Conservation (phyloP, 2,329 filamentous ascomycete species). For the Calonectria hawksworthii region DNA sequence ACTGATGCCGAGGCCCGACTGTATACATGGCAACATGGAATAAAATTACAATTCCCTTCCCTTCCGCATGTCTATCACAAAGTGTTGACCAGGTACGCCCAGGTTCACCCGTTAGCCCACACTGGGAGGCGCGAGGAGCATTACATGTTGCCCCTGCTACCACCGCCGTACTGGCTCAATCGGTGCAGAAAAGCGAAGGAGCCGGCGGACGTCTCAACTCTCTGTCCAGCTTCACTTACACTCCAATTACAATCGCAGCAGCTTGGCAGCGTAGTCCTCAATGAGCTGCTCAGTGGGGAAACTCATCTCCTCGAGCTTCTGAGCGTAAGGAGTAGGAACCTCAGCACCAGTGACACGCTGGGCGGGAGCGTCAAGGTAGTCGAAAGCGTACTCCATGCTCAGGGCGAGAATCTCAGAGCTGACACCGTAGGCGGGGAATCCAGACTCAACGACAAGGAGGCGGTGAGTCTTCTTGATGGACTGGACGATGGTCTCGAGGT, state of each 20-base stretch:
- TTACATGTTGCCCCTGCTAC: slow-evolving; percentile 31
- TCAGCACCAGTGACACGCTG: slow-evolving; percentile 96
- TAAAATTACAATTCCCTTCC: slow-evolving; percentile 59
- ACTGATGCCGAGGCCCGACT: slow-evolving; percentile 47
- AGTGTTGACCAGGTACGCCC: slow-evolving; percentile 44
- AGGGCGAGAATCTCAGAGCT: slow-evolving; percentile 93
- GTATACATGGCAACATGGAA: slow-evolving; percentile 55
- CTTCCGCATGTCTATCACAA: slow-evolving; percentile 54
- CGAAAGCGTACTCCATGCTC: slow-evolving; percentile 97
- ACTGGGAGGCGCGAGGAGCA: slow-evolving; percentile 33
- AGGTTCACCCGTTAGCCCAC: slow-evolving; percentile 33
- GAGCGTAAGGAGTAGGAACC: slow-evolving; percentile 95
- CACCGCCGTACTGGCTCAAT: slow-evolving; percentile 25
- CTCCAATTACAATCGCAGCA: slow-evolving; percentile 78
- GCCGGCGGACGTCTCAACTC: slow-evolving; percentile 30
- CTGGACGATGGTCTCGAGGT: slow-evolving; percentile 94
- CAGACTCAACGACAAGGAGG: slow-evolving; percentile 92
- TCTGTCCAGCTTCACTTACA: slow-evolving; percentile 26
- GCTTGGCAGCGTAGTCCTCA: slow-evolving; percentile 88
- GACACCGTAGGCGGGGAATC: slow-evolving; percentile 96
- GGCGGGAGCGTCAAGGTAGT: slow-evolving; percentile 95
- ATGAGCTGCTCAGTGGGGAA: slow-evolving; percentile 95
- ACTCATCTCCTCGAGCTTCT: slow-evolving; percentile 92
- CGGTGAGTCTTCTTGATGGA: slow-evolving; percentile 99
- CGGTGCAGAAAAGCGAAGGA: slow-evolving; percentile 26